phyloP scores from a whole-genome alignment of 176 grass and related monocot species.

The Puya raimondii region DNA sequence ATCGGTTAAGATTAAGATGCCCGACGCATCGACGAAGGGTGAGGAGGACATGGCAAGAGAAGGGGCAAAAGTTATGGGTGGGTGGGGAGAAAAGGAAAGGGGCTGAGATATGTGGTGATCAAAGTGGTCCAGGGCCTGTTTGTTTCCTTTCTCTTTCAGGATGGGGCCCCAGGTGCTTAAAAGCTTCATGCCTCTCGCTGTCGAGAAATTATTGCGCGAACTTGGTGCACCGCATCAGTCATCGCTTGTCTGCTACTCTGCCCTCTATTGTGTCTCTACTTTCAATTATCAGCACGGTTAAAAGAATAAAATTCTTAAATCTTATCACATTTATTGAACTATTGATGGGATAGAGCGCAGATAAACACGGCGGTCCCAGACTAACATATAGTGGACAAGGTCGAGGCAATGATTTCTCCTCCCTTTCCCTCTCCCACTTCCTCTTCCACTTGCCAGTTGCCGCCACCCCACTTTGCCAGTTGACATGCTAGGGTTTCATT shows the following conservation, averaged over 20 bases:
- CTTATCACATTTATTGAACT: too few species aligned
- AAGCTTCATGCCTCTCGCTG: constrained; percentile 4
- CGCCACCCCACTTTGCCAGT: background rate
- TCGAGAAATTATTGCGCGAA: background rate
- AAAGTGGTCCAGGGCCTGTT: constrained; percentile 39
- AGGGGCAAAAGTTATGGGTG: background rate
- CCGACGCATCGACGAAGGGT: background rate
- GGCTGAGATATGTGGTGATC: constrained; percentile 20
- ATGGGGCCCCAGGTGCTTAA: constrained; percentile 14
- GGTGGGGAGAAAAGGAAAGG: background rate
- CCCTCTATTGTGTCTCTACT: too few species aligned
- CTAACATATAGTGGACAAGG: too few species aligned
- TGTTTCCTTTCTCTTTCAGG: constrained; percentile 67
- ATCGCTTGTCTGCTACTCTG: too few species aligned
- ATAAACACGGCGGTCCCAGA: too few species aligned
- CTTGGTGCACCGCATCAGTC: too few species aligned
- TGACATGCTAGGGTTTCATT: background rate
- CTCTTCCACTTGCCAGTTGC: background rate
- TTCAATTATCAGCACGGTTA: too few species aligned
- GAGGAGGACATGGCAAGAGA: background rate
- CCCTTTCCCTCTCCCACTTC: background rate
- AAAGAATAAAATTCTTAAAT: too few species aligned
- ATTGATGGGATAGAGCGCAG: too few species aligned
- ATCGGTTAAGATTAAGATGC: background rate
- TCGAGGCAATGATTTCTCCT: background rate